phyloP scores from a whole-genome alignment of 192 early-diverging fungal species.

The Kappamyces sp. region DNA sequence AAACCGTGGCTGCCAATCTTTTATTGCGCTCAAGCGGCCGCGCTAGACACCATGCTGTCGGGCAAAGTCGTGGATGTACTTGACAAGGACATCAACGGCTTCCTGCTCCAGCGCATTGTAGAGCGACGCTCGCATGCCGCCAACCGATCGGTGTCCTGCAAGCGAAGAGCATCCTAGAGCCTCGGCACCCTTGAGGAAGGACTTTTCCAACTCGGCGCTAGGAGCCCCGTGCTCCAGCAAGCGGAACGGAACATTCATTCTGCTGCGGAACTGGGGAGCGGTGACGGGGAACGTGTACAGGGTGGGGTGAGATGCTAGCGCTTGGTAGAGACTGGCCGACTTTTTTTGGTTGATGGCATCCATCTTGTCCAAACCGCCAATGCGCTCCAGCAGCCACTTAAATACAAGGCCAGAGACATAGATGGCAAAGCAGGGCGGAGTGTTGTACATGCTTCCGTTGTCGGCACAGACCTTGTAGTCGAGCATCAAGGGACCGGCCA shows the following conservation, averaged over 20 bases:
- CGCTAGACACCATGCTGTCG: background rate
- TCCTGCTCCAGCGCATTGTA: constrained; percentile 92
- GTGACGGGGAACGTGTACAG: constrained; percentile 22
- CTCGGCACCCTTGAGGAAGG: constrained; percentile 78
- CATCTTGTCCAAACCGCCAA: constrained; percentile 67
- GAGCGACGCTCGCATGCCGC: constrained; percentile 86
- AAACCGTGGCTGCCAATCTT: too few species aligned
- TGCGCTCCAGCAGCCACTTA: constrained; percentile 63
- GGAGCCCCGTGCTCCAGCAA: constrained; percentile 50
- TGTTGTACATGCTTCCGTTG: constrained; percentile 89
- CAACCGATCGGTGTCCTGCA: constrained; percentile 91
- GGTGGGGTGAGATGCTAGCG: constrained; percentile 46
- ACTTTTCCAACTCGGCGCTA: constrained; percentile 54
- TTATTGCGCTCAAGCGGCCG: too few species aligned
- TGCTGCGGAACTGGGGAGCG: constrained; percentile 47
- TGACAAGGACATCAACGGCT: constrained; percentile 70
- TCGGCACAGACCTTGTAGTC: constrained; percentile 79
- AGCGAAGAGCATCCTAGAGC: constrained; percentile 76
- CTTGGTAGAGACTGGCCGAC: constrained; percentile 59
- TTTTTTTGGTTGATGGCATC: constrained; percentile 65
- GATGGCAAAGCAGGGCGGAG: constrained; percentile 91
- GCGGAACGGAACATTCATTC: constrained; percentile 91
- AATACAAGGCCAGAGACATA: constrained; percentile 89
- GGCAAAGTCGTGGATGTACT: constrained; percentile 77
- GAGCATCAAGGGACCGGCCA: constrained; percentile 66